These are phyloP conservation scores for Solanum chaucha DNA, from an alignment of 257 asterid genomes.

Conservation along the genomic window DNA sequence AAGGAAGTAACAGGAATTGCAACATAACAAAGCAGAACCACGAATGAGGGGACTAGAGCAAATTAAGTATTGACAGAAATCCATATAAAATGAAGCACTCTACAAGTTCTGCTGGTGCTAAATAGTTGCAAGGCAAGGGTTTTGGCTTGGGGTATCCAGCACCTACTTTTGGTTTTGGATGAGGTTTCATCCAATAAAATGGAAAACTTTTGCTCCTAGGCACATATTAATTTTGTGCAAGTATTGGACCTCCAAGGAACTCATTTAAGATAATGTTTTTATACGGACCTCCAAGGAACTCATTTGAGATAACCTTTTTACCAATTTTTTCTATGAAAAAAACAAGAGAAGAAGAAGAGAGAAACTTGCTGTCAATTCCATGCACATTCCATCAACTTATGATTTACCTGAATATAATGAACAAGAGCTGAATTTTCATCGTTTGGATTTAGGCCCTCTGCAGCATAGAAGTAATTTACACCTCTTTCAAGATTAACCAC, in stretches of 20 bases:
- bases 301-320: neutral
- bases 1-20: neutral
- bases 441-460: constrained; percentile 79
- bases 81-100: neutral
- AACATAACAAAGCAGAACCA: neutral
- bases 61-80: neutral
- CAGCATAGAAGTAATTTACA: constrained; percentile 42
- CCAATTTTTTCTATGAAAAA: neutral
- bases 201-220: neutral
- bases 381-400: neutral
- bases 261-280: neutral
- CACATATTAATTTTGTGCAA: neutral
- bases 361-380: neutral
- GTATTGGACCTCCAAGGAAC: neutral
- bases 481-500: constrained; percentile 74
- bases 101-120: neutral
- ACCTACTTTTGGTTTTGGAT: neutral
- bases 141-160: neutral
- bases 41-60: neutral
- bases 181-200: neutral
- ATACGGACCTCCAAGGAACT: neutral
- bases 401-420: constrained; percentile 84
- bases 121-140: neutral
- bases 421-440: constrained; percentile 90
- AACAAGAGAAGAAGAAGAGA: neutral